Conservation (phyloP, 1,284 basidiomycete species). For the Rhizoctonia solani region DNA sequence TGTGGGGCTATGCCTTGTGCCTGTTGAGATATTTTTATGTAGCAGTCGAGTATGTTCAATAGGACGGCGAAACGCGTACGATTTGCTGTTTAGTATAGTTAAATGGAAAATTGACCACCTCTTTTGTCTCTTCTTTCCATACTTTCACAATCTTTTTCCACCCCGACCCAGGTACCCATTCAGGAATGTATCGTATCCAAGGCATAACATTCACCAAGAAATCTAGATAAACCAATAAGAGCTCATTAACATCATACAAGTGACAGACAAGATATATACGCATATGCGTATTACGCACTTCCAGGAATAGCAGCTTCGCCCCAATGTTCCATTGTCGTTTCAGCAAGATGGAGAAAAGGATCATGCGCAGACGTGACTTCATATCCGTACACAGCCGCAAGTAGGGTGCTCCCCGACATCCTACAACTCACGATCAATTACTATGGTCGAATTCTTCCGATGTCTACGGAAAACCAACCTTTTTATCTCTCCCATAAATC, state of each 20-base stretch:
- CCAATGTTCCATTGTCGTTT: background rate
- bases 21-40: too few species aligned
- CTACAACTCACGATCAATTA: background rate
- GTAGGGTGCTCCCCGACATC: background rate
- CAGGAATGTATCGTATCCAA: conserved; percentile 29
- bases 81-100: conserved; percentile 20
- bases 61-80: background rate
- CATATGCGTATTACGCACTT: too few species aligned
- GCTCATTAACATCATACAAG: too few species aligned
- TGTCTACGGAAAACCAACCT: background rate
- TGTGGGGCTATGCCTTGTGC: background rate
- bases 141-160: conserved; percentile 15
- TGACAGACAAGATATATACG: too few species aligned
- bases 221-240: background rate
- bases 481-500: conserved; percentile 6
- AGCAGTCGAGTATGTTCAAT: too few species aligned
- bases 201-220: conserved; percentile 28
- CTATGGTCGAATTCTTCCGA: too few species aligned
- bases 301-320: conserved; percentile 8
- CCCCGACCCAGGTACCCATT: conserved; percentile 31
- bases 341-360: conserved; percentile 8
- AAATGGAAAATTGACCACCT: conserved; percentile 22
- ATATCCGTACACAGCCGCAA: conserved; percentile 30
- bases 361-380: conserved; percentile 25
- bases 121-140: conserved; percentile 17